phyloP scores from a whole-genome alignment of 192 early-diverging fungal species.

The Gigaspora rosea region DNA sequence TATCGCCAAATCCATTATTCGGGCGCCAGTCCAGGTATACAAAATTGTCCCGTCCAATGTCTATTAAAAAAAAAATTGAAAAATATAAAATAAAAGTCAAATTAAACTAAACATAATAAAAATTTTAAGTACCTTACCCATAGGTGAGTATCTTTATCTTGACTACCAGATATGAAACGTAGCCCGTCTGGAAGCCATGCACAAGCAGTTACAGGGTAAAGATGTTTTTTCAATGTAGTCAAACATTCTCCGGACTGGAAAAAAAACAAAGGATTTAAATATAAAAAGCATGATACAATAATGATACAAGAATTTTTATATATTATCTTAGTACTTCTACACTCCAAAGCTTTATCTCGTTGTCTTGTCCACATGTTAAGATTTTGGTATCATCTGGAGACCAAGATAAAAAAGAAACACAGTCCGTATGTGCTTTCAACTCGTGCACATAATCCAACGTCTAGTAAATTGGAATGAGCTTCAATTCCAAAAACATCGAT shows the following conservation, averaged over 20 bases:
- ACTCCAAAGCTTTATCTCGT: constrained; percentile 82
- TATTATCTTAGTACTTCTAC: constrained; percentile 47
- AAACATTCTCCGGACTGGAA: constrained; percentile 62
- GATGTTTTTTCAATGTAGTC: constrained; percentile 67
- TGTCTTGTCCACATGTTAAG: constrained; percentile 81
- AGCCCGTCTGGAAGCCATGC: constrained; percentile 86
- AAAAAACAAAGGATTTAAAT: neutral
- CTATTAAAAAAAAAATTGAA: constrained; percentile 21
- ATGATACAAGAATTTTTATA: neutral
- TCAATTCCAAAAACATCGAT: neutral
- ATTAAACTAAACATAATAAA: constrained; percentile 31
- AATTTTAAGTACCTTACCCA: constrained; percentile 56
- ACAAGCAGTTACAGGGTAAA: constrained; percentile 78
- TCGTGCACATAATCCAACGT: constrained; percentile 56
- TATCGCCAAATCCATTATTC: constrained; percentile 67
- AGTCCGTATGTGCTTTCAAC: constrained; percentile 65
- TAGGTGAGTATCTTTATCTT: constrained; percentile 75
- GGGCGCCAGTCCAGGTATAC: constrained; percentile 59
- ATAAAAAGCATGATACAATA: neutral
- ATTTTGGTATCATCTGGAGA: constrained; percentile 81
- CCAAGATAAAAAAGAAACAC: constrained; percentile 87
- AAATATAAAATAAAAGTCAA: neutral
- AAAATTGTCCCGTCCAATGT: constrained; percentile 56
- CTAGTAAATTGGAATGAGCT: constrained; percentile 39
- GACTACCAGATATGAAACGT: constrained; percentile 82